Evolutionary conservation across 768 basidiomycete genomes (phyloP).

Genomic region (Coprinopsis marcescibilis): DNA sequence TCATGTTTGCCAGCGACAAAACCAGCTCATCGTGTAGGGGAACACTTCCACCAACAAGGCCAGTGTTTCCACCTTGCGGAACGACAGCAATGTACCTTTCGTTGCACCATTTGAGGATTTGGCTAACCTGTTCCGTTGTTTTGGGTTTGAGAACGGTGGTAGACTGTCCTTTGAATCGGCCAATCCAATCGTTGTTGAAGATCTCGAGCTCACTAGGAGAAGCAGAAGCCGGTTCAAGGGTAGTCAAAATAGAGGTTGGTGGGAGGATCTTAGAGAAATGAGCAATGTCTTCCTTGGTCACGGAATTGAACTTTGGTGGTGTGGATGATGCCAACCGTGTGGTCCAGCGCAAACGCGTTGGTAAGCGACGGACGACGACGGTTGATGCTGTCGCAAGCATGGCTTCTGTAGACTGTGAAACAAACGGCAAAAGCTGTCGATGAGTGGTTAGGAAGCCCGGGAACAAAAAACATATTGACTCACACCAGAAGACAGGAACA

Average conservation of each 20-base stretch:
- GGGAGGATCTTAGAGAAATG: slow-evolving; percentile 67
- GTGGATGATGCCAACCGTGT: slow-evolving; percentile 19
- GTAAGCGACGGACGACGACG: slow-evolving; percentile 13
- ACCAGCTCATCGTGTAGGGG: slow-evolving; percentile 86
- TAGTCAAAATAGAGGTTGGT: slow-evolving; percentile 59
- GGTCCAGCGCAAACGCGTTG: too few relatives aligned
- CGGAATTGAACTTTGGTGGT: slow-evolving; percentile 34
- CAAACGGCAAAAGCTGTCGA: too few relatives aligned
- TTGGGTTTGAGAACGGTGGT: slow-evolving; percentile 87
- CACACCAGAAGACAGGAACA: not conserved
- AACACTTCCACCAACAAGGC: slow-evolving; percentile 92
- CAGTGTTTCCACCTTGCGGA: slow-evolving; percentile 98
- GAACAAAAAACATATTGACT: not conserved
- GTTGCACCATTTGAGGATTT: slow-evolving; percentile 85
- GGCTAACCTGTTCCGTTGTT: slow-evolving; percentile 80
- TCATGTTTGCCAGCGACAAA: slow-evolving; percentile 79
- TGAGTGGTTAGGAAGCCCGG: too few relatives aligned
- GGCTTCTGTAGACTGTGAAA: too few relatives aligned
- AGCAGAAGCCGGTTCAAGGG: slow-evolving; percentile 30
- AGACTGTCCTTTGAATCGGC: slow-evolving; percentile 82
- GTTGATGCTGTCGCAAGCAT: not conserved
- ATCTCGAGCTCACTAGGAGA: slow-evolving; percentile 58
- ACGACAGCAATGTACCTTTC: slow-evolving; percentile 81
- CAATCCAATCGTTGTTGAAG: slow-evolving; percentile 95
- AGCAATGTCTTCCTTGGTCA: slow-evolving; percentile 53